These are phyloP conservation scores for Stachybotrys elegans DNA, from an alignment of 2,329 filamentous ascomycete species.

Conservation along the genomic window DNA sequence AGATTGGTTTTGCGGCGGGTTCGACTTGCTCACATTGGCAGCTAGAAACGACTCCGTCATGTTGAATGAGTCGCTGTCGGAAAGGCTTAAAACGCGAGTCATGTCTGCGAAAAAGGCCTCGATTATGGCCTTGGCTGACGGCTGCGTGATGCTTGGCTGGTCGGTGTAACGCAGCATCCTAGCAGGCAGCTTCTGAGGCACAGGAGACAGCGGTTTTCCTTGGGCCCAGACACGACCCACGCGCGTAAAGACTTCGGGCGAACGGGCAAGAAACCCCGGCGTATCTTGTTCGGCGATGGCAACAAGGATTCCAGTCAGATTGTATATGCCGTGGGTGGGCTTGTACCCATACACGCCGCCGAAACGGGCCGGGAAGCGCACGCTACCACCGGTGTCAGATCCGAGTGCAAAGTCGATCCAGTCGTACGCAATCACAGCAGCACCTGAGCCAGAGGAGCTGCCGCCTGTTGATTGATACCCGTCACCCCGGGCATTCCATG, in stretches of 20 bases:
- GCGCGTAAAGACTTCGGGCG: neutral
- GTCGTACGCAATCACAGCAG: conserved; percentile 24
- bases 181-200: neutral
- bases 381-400: conserved; percentile 7
- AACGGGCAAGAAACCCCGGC: neutral
- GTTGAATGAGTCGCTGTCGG: neutral
- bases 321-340: neutral
- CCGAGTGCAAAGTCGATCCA: conserved; percentile 25
- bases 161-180: neutral
- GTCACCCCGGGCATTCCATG: conserved; percentile 32
- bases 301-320: neutral
- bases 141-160: neutral
- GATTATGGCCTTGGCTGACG: neutral
- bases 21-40: neutral
- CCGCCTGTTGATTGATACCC: conserved; percentile 22
- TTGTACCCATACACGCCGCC: neutral
- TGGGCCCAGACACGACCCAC: neutral
- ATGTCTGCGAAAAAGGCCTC: neutral
- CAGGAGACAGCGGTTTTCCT: neutral
- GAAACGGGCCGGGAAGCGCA: neutral
- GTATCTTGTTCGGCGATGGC: neutral
- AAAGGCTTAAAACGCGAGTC: neutral
- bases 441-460: conserved; percentile 24
- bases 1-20: neutral
- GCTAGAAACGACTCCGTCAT: neutral